phyloP scores from a whole-genome alignment of 306 rosid genomes.

The Vigna unguiculata region DNA sequence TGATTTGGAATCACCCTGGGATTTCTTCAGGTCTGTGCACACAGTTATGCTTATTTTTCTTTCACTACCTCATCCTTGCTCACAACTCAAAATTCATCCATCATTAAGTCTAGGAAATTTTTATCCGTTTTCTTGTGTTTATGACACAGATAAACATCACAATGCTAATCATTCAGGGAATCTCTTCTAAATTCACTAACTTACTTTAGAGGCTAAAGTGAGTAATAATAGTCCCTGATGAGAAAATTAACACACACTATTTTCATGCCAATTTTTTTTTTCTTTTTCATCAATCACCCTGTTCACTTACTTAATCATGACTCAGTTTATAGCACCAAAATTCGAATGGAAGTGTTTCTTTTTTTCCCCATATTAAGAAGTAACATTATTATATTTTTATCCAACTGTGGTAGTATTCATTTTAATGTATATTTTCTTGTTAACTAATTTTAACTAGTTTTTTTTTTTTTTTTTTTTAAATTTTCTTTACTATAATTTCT shows the following conservation, averaged over 20 bases:
- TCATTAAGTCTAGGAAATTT: neutral
- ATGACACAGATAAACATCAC: neutral
- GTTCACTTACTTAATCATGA: neutral
- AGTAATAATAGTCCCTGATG: neutral
- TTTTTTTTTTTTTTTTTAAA: neutral
- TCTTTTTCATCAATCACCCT: neutral
- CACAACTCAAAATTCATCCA: no score
- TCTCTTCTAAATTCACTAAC: neutral
- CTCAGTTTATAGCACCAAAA: neutral
- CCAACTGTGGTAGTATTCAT: neutral
- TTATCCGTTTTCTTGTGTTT: neutral
- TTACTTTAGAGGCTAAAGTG: neutral
- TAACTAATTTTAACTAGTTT: neutral
- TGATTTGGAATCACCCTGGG: conserved; percentile 77
- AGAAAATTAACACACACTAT: neutral
- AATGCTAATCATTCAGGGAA: neutral
- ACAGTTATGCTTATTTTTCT: neutral
- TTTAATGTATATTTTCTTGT: conserved; percentile 19
- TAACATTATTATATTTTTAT: neutral
- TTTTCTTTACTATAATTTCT: neutral
- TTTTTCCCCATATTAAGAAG: neutral
- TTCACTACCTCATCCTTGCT: no score
- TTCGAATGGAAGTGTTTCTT: neutral
- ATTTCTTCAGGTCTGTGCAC: conserved; percentile 72
- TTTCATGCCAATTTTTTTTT: neutral